Evolutionary conservation across 495 filamentous ascomycete species (phyloP).

Genomic region (Annulohypoxylon maeteangense): DNA sequence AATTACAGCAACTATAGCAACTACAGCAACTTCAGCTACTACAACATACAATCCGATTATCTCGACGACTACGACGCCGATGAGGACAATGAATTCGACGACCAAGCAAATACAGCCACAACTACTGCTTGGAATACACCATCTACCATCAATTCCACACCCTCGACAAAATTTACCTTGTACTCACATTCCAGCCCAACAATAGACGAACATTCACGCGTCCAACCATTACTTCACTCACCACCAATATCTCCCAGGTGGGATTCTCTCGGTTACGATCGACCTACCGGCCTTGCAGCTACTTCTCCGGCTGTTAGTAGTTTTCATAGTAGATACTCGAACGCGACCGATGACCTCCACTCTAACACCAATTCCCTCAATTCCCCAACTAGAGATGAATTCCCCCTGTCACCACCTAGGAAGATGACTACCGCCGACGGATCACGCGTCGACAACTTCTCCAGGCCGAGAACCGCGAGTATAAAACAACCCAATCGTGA

Average conservation of each 20-base stretch:
- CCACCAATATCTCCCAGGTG: slow-evolving; percentile 56
- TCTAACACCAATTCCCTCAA: slow-evolving; percentile 31
- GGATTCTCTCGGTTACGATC: slow-evolving; percentile 53
- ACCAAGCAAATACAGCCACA: slow-evolving; percentile 27
- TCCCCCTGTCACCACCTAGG: slow-evolving; percentile 37
- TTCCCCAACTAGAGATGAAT: slow-evolving; percentile 46
- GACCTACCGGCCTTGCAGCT: slow-evolving; percentile 25
- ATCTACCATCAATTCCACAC: slow-evolving; percentile 29
- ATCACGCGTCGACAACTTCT: slow-evolving; percentile 61
- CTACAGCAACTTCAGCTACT: not conserved
- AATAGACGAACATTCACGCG: slow-evolving; percentile 36
- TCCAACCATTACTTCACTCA: slow-evolving; percentile 41
- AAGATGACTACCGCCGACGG: slow-evolving; percentile 44
- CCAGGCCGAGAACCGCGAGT: slow-evolving; percentile 61
- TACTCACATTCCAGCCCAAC: slow-evolving; percentile 39
- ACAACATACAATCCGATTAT: slow-evolving; percentile 4
- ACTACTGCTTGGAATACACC: slow-evolving; percentile 41
- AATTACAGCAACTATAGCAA: not conserved
- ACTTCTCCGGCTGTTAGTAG: slow-evolving; percentile 37
- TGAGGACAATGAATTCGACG: slow-evolving; percentile 35
- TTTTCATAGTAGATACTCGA: slow-evolving; percentile 35
- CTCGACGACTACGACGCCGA: slow-evolving; percentile 37
- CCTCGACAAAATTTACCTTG: slow-evolving; percentile 32
- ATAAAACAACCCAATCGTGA: slow-evolving; percentile 55
- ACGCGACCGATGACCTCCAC: slow-evolving; percentile 41